Evolutionary conservation across 768 basidiomycete species (phyloP).

Genomic region (Phaeolepiota aurea): DNA sequence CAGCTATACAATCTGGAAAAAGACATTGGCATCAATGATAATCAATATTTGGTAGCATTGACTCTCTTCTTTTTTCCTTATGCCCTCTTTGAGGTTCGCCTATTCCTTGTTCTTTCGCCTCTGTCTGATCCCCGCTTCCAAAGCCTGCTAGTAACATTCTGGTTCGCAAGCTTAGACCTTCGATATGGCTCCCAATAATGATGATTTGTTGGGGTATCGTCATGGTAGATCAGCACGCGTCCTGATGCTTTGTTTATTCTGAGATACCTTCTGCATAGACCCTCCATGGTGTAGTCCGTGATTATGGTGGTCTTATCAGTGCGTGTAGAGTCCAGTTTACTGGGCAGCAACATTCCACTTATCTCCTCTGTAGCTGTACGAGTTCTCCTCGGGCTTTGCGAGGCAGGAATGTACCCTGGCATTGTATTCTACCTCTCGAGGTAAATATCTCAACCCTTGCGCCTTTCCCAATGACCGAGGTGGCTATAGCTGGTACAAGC

Average conservation of each 20-base stretch:
- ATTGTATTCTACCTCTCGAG: slow-evolving; percentile 58
- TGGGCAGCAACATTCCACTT: not conserved
- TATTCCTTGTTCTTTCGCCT: not conserved
- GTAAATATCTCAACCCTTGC: slow-evolving; percentile 18
- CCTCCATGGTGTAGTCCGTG: slow-evolving; percentile 51
- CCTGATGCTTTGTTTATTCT: not conserved
- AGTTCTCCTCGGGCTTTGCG: slow-evolving; percentile 54
- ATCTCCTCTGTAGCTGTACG: slow-evolving; percentile 45
- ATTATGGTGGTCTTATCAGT: slow-evolving; percentile 60
- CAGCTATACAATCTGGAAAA: slow-evolving; percentile 52
- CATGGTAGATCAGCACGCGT: slow-evolving; percentile 23
- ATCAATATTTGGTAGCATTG: slow-evolving; percentile 58
- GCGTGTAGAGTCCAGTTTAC: slow-evolving; percentile 12
- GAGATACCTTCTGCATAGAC: slow-evolving; percentile 28
- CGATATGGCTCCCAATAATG: slow-evolving; percentile 53
- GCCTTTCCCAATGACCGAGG: not conserved
- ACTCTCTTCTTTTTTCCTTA: slow-evolving; percentile 77
- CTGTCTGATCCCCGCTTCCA: not conserved
- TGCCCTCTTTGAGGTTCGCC: slow-evolving; percentile 54
- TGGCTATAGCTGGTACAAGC: slow-evolving; percentile 66
- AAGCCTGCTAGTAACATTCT: slow-evolving; percentile 60
- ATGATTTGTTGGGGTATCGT: slow-evolving; percentile 40
- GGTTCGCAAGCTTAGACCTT: slow-evolving; percentile 51
- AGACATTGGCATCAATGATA: slow-evolving; percentile 52
- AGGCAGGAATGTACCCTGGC: slow-evolving; percentile 51